A percentile compares a stretch with the other conserved stretches of the same genome.
Conservation (phyloP, 768 basidiomycete genomes). For the Macrolepiota fuliginosa region DNA sequence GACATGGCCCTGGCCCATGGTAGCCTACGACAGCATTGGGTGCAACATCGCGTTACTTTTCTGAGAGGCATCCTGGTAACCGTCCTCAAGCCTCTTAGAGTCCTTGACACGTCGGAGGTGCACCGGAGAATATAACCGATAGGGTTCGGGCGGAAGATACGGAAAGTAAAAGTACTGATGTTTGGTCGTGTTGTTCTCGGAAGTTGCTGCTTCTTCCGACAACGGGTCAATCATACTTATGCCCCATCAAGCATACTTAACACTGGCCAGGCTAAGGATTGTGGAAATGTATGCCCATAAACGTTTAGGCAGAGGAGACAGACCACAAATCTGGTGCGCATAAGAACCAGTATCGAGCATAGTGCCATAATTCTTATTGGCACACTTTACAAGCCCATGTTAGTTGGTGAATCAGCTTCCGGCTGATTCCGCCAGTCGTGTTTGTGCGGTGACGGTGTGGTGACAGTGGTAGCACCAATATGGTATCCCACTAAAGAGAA, state of each 20-base stretch:
- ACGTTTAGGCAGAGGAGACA: too few relatives aligned
- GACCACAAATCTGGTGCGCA: too few relatives aligned
- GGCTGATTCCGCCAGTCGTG: too few relatives aligned
- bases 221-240: background rate
- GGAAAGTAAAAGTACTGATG: background rate
- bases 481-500: too few relatives aligned
- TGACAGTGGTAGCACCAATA: too few relatives aligned
- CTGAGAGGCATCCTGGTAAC: background rate
- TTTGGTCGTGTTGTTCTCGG: conserved; percentile 9
- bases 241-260: background rate
- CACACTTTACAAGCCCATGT: too few relatives aligned
- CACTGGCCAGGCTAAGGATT: background rate
- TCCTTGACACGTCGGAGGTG: background rate
- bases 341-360: too few relatives aligned
- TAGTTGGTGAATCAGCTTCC: too few relatives aligned
- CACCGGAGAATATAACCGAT: background rate
- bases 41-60: background rate
- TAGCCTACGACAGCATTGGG: background rate
- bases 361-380: too few relatives aligned
- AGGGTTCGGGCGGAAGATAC: background rate
- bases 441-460: too few relatives aligned
- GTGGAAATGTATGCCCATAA: too few relatives aligned
- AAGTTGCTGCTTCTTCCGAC: background rate
- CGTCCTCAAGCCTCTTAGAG: background rate
- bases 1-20: conserved; percentile 3